Evolutionary conservation across 1,139 yeast genomes (phyloP).

Genomic region (Sugiyamaella japonica): DNA sequence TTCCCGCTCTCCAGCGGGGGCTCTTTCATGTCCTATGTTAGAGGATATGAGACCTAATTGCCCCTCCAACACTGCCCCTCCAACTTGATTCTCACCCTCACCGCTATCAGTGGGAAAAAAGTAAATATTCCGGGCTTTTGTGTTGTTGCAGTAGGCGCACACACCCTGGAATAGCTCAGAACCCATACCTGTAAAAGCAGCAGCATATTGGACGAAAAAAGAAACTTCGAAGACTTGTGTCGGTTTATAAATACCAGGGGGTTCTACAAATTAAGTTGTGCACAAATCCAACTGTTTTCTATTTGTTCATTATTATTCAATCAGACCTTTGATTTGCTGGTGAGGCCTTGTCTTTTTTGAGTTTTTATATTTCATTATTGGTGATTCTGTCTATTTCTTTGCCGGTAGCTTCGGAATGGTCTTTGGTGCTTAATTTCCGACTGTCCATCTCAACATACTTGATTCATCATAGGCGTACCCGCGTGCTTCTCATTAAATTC

Average conservation of each 20-base stretch:
- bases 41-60: no score
- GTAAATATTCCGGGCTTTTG: background rate
- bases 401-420: background rate
- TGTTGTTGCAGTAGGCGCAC: background rate
- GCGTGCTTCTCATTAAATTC: background rate
- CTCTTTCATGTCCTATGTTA: no score
- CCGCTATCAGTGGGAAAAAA: conserved; percentile 8
- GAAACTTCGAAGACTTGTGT: background rate
- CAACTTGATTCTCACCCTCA: conserved; percentile 3
- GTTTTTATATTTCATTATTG: background rate
- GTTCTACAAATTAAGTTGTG: background rate
- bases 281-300: no score
- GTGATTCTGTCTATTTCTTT: background rate
- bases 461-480: background rate
- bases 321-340: no score
- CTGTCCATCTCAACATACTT: background rate
- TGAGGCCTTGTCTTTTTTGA: no score
- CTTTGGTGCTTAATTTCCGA: background rate
- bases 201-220: background rate
- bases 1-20: no score
- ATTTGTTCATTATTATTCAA: background rate
- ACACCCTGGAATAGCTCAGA: background rate
- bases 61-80: no score
- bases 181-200: background rate
- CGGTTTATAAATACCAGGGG: conserved; percentile 14